phyloP scores from a whole-genome alignment of 2,329 filamentous ascomycete genomes.

The Lecanicillium sp. region DNA sequence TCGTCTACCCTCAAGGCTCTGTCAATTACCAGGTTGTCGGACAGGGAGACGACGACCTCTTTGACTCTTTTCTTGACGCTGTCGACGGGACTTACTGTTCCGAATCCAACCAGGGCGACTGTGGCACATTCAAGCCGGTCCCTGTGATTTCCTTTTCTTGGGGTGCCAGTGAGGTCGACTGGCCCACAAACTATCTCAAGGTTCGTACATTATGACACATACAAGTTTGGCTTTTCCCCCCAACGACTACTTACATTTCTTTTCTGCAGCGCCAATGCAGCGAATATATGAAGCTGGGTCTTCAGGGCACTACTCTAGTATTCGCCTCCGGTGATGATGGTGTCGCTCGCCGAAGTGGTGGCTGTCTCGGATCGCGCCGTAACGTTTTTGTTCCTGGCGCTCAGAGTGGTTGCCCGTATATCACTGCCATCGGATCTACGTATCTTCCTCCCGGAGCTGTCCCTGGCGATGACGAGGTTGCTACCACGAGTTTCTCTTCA shows the following conservation, averaged over 20 bases:
- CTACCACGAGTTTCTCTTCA: conserved; percentile 32
- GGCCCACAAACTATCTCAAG: conserved; percentile 35
- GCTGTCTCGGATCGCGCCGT: conserved; percentile 7
- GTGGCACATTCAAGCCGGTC: conserved; percentile 13
- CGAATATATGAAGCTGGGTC: conserved; percentile 37
- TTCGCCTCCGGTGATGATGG: conserved; percentile 32
- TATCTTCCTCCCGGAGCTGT: conserved; percentile 30
- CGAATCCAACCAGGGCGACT: conserved; percentile 28
- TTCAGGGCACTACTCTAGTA: conserved; percentile 32
- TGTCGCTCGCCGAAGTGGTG: conserved; percentile 17
- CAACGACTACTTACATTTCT: background rate
- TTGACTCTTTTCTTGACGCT: conserved; percentile 33
- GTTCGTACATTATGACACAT: background rate
- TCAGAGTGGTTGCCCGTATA: conserved; percentile 31
- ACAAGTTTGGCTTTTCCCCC: background rate
- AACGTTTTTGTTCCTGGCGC: conserved; percentile 24
- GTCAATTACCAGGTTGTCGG: conserved; percentile 24
- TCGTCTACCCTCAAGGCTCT: conserved; percentile 42
- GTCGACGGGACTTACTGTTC: conserved; percentile 38
- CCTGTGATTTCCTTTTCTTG: conserved; percentile 33
- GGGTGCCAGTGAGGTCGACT: conserved; percentile 35
- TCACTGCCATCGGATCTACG: conserved; percentile 42
- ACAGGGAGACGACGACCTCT: conserved; percentile 9
- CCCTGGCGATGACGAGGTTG: conserved; percentile 33
- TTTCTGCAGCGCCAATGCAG: conserved; percentile 31